Conservation (phyloP, 1,284 basidiomycete species). For the Ustilago loliicola region DNA sequence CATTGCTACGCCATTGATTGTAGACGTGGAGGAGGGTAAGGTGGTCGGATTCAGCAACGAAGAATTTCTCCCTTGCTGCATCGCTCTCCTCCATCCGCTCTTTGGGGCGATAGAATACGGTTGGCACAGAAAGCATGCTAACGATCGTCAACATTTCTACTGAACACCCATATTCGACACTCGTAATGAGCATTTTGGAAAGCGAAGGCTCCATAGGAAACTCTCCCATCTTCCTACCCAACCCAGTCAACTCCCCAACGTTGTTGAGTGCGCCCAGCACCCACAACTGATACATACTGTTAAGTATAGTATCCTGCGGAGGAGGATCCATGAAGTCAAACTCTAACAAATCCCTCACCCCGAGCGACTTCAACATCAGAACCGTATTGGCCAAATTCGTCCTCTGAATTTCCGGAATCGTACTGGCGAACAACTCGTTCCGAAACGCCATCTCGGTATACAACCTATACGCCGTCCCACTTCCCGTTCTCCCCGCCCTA, state of each 20-base stretch:
- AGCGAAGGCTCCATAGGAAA: conserved; percentile 86
- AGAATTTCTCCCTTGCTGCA: conserved; percentile 96
- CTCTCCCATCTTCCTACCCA: conserved; percentile 96
- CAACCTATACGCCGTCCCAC: conserved; percentile 88
- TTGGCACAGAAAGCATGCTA: conserved; percentile 95
- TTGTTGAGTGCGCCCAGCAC: conserved; percentile 97
- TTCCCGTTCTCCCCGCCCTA: conserved; percentile 92
- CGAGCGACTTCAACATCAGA: conserved; percentile 90
- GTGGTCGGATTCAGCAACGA: conserved; percentile 97
- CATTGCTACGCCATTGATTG: conserved; percentile 96
- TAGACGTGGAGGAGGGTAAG: conserved; percentile 95
- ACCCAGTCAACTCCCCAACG: conserved; percentile 91
- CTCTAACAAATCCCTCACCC: conserved; percentile 92
- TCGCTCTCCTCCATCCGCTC: conserved; percentile 96
- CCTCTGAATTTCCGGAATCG: conserved; percentile 97
- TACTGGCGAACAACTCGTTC: conserved; percentile 96
- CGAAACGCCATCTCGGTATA: conserved; percentile 96
- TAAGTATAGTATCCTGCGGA: conserved; percentile 74
- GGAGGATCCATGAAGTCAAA: conserved; percentile 99
- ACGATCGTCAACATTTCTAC: conserved; percentile 98
- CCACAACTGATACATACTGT: conserved; percentile 99
- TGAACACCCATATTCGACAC: conserved; percentile 92
- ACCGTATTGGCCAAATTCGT: conserved; percentile 98
- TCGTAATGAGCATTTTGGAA: conserved; percentile 97
- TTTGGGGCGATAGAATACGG: conserved; percentile 93